Base-by-base conservation (phyloP, 2,329 filamentous ascomycete genomes). In the Aspergillus transmontanensis region DNA sequence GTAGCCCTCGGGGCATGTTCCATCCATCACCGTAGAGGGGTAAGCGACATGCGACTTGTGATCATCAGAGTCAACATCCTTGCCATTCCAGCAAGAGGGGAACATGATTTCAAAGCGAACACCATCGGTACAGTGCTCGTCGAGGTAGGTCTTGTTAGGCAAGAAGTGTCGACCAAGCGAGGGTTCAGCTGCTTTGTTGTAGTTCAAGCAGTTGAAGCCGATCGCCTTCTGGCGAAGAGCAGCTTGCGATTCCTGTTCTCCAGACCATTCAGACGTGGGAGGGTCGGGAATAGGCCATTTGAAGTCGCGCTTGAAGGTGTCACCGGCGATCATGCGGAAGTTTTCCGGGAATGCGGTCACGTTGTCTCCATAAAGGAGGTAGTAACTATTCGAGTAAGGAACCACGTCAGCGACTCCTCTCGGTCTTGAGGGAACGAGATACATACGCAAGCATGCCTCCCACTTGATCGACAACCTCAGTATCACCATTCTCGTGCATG, bases 141-240 rank as follows among this genome's bases (percentile, higher is more conserved):
- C 93, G 41, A 97, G 83, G 74, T 87, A 96, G 0, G 80, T 79
- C 84, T 96, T 96, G 71, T 90, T 86, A 0, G 94, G 94, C 70
- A 97, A 72, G 75, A 87, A 89, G 78, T 97, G 94, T 68, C 94
- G 92, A 77, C 88, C 90, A 41, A 96, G 85, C 16, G 93, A 90
- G 1, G 85, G 84, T 77, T 97, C 93, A 2, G 90, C 82, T 21
- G 71, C 71, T 28, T 78, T 82, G 36, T 71, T 72, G 75, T 97
- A 97, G 86, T 98, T 89, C 64, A 99, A 81, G 79, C 95, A 98
- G 84, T 98, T 98, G 86, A 97, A 97, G 4, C 95, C 94, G 32
- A 97, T 71, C 11, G 94, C 92, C 65, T 94, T 93, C 82, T 96
- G 90, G 57, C 81, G 81, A 43, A 97, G 85, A 58, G 89, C 86